phyloP scores from a whole-genome alignment of 2,329 filamentous ascomycete species.

The Botrytis aclada region DNA sequence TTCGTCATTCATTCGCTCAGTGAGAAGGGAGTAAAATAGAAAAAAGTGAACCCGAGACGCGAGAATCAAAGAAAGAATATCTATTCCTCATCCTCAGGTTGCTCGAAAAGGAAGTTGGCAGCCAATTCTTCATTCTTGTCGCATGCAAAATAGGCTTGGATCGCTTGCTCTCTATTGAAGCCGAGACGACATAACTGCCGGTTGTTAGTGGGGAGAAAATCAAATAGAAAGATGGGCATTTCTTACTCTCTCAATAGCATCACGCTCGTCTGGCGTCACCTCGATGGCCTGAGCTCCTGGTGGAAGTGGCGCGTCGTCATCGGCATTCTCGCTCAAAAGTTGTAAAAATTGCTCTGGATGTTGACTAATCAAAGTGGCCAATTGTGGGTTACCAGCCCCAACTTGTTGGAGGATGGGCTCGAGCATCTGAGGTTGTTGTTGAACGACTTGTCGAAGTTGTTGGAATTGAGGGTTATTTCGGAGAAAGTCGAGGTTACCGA shows the following conservation, averaged over 20 bases:
- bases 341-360: constrained; percentile 93
- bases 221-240: constrained; percentile 26
- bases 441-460: constrained; percentile 92
- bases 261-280: constrained; percentile 93
- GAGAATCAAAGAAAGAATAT: constrained; percentile 14
- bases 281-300: constrained; percentile 85
- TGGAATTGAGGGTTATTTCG: constrained; percentile 97
- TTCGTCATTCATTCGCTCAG: constrained; percentile 14
- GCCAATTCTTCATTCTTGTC: constrained; percentile 99
- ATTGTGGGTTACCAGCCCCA: constrained; percentile 87
- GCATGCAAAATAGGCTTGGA: constrained; percentile 98
- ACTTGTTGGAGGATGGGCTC: constrained; percentile 97
- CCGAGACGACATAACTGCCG: constrained; percentile 81
- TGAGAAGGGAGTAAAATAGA: neutral
- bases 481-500: constrained; percentile 87
- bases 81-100: constrained; percentile 77
- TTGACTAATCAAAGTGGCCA: constrained; percentile 86
- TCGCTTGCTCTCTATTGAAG: constrained; percentile 88
- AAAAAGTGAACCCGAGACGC: constrained; percentile 18
- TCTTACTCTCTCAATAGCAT: constrained; percentile 89
- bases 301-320: constrained; percentile 79
- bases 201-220: constrained; percentile 18
- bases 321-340: constrained; percentile 81
- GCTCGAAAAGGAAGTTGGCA: constrained; percentile 96
- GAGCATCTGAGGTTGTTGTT: constrained; percentile 97